phyloP scores from a whole-genome alignment of 2,329 filamentous ascomycete species.

The Diaporthe amygdali region DNA sequence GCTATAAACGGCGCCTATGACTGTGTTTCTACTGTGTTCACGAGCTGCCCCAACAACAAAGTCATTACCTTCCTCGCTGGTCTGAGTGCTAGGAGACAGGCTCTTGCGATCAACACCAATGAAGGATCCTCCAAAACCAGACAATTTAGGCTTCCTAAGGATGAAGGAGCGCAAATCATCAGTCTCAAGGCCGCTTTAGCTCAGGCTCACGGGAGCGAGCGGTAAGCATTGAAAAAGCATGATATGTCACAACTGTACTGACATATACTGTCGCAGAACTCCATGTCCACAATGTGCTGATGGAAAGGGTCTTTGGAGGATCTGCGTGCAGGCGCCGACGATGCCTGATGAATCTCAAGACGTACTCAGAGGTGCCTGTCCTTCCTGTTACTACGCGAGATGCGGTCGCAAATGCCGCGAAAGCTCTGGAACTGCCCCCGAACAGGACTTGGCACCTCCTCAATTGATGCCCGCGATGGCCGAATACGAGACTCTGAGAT shows the following conservation, averaged over 20 bases:
- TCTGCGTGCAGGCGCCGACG: background rate
- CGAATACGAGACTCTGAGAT: too few species aligned
- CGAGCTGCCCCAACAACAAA: background rate
- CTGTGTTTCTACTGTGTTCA: background rate
- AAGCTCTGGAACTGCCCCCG: background rate
- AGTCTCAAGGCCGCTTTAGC: background rate
- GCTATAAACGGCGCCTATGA: background rate
- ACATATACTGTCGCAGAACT: background rate
- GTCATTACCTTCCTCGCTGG: background rate
- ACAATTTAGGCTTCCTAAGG: background rate
- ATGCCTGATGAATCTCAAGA: background rate
- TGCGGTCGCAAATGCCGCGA: background rate
- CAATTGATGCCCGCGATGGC: too few species aligned
- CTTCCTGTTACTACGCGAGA: background rate
- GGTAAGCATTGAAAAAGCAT: too few species aligned
- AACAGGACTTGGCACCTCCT: background rate
- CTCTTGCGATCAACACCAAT: background rate
- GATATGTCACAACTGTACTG: too few species aligned
- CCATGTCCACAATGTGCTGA: background rate
- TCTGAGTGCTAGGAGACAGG: background rate
- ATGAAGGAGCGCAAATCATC: fast-evolving
- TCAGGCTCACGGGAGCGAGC: background rate
- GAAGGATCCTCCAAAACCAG: fast-evolving
- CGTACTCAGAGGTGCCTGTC: background rate
- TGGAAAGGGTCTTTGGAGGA: background rate